Evolutionary conservation across 352 stramenopile genomes (phyloP), one percentile per base, ranked within the genome.

Genomic region (Globisporangium nagaii): DNA sequence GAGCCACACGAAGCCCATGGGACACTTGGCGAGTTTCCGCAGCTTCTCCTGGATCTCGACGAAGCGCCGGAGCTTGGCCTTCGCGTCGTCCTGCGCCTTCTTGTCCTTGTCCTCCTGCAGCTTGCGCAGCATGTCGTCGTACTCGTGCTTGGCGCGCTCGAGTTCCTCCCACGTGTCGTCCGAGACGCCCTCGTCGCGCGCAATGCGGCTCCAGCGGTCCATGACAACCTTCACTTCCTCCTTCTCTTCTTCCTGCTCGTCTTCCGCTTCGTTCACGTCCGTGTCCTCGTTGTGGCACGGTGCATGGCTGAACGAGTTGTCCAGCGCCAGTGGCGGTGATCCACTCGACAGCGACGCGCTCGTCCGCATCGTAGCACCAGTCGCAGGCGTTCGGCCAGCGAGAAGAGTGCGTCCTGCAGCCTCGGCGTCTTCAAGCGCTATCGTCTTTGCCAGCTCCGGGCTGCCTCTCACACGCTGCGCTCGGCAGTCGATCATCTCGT

Each of bases 101-200:
- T 35, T 31, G 10, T 68, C 60, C 10, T 11, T 48, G 3, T 27
- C 47, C 4, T 64, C 52, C n/a, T 62, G 43, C 4, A 46, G 17
- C 40, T 54, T 62, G 0, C 57, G 70, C 35, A 71, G 49, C 31
- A 86, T 57, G 34, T 68, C 58, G 30, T 77, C 71, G 25, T 88
- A 72, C 2, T 60, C 74, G 39, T 74, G 47, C 49, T 90, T 90
- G 2, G 79, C 82, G 11, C 46, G 65, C 50, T 88, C 66, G 2
- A 93, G 48, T 48, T 90, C 79, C 25, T 71, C 70, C 79, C 79
- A 93, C 20, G 73, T 79, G 13, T 68, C 72, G 28, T 90, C 74
- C 7, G 70, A 70, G n/a, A 90, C 82, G 9, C 65, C 70, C 11
- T 65, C 40, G n/a, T 90, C 82, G 2, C 79, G 68, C 17, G 50